Percentiles rank a stretch among this genome's conserved stretches.
These are phyloP conservation scores for Phytophthora vignae DNA, from an alignment of 352 stramenopile species.

Conservation along the genomic window DNA sequence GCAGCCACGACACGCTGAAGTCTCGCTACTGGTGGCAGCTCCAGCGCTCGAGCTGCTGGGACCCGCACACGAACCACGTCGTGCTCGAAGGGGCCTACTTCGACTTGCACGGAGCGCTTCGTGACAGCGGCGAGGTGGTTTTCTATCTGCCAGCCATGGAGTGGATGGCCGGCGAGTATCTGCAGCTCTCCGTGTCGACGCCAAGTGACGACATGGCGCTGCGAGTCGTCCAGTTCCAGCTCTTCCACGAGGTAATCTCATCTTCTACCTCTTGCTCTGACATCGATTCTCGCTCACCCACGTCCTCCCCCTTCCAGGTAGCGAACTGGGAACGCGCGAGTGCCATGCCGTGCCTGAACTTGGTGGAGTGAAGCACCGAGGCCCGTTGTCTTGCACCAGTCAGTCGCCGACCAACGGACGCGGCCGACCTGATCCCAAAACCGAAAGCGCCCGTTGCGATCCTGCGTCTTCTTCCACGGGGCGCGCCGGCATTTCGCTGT, in stretches of 20 bases:
- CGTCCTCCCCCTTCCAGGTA: constrained; percentile 3
- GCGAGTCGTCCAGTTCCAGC: constrained; percentile 12
- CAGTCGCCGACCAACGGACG: background rate
- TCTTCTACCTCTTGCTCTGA: background rate
- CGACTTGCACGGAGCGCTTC: constrained; percentile 26
- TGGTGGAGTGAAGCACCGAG: background rate
- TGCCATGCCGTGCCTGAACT: constrained; percentile 10
- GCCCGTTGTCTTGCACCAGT: constrained; percentile 1
- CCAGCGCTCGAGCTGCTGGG: constrained; percentile 29
- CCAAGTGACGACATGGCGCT: constrained; percentile 14
- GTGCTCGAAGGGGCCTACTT: constrained; percentile 22
- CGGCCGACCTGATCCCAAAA: constrained; percentile 16
- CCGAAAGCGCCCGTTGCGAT: constrained; percentile 13
- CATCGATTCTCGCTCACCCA: background rate
- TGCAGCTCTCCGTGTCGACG: constrained; percentile 26
- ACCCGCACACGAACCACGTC: constrained; percentile 11
- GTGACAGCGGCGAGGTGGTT: constrained; percentile 19
- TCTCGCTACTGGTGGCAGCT: constrained; percentile 30
- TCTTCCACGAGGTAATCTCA: constrained; percentile 29
- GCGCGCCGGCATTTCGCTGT: constrained; percentile 11
- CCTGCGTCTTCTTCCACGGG: constrained; percentile 4
- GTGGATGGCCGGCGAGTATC: constrained; percentile 38
- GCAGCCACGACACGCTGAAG: constrained; percentile 4
- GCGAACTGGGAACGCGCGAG: constrained; percentile 18
- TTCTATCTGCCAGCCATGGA: constrained; percentile 34